phyloP scores from a whole-genome alignment of 2,329 filamentous ascomycete genomes.

The Trichoderma sp. region DNA sequence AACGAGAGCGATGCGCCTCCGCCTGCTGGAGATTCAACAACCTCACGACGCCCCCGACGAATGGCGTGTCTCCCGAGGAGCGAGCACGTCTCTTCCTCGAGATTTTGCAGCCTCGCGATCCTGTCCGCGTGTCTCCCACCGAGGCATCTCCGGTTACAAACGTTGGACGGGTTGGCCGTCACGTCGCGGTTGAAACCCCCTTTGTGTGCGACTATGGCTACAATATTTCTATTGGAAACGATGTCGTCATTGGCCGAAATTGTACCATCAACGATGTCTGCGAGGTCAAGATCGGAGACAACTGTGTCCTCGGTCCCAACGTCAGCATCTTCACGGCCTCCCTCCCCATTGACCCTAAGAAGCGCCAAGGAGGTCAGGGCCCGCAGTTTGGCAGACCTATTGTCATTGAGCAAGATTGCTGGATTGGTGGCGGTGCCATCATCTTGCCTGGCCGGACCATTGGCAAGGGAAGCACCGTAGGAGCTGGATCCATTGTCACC shows the following conservation, averaged over 20 bases:
- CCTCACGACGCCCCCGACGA: slow-evolving; percentile 66
- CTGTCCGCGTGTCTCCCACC: slow-evolving; percentile 54
- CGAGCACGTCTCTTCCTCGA: slow-evolving; percentile 67
- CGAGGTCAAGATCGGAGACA: slow-evolving; percentile 74
- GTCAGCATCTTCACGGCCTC: slow-evolving; percentile 81
- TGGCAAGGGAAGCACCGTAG: slow-evolving; percentile 74
- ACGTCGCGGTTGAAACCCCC: slow-evolving; percentile 77
- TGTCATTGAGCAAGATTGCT: slow-evolving; percentile 79
- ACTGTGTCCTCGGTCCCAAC: slow-evolving; percentile 74
- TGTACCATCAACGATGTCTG: slow-evolving; percentile 87
- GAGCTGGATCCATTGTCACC: slow-evolving; percentile 81
- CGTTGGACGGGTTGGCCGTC: slow-evolving; percentile 65
- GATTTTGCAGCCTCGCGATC: slow-evolving; percentile 63
- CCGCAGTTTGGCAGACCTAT: slow-evolving; percentile 68
- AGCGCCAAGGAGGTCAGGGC: slow-evolving; percentile 70
- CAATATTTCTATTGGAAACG: slow-evolving; percentile 83
- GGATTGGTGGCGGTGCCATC: slow-evolving; percentile 72
- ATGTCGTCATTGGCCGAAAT: slow-evolving; percentile 77
- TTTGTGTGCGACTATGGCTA: slow-evolving; percentile 96
- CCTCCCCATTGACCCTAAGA: slow-evolving; percentile 68
- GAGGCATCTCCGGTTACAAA: slow-evolving; percentile 51
- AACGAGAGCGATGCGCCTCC: slow-evolving; percentile 78
- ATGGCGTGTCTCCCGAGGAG: slow-evolving; percentile 66
- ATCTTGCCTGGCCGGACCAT: slow-evolving; percentile 79
- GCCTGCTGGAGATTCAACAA: slow-evolving; percentile 87